phyloP scores from a whole-genome alignment of 352 stramenopile species.

The Stramenopiles sp. region DNA sequence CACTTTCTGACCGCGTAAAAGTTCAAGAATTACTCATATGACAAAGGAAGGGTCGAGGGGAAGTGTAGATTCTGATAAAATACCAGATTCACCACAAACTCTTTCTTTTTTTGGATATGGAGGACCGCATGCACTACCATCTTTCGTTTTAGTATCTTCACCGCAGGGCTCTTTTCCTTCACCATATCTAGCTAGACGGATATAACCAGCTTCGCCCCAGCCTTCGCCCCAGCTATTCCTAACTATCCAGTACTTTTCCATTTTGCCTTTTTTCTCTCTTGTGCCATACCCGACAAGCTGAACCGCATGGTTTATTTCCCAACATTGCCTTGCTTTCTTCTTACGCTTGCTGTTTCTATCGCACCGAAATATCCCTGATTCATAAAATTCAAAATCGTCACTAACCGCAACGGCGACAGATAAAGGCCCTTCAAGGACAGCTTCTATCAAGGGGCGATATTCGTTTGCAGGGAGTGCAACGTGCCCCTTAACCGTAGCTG shows the following conservation, averaged over 20 bases:
- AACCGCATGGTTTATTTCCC: conserved; percentile 21
- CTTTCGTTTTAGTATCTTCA: conserved; percentile 31
- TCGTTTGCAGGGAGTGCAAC: conserved; percentile 35
- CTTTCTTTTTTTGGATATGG: not conserved
- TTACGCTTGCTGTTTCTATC: not conserved
- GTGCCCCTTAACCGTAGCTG: conserved; percentile 20
- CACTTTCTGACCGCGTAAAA: too few relatives aligned
- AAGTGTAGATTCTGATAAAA: not conserved
- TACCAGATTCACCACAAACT: not conserved
- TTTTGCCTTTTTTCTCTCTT: conserved; percentile 3
- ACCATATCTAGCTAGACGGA: conserved; percentile 31
- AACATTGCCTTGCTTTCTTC: not conserved
- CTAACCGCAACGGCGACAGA: conserved; percentile 32
- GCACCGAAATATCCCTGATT: conserved; percentile 33
- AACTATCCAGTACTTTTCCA: conserved; percentile 22
- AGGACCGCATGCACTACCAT: conserved; percentile 32
- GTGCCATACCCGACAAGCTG: conserved; percentile 25
- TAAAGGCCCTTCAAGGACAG: conserved; percentile 37
- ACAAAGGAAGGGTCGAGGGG: not conserved
- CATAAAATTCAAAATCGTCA: conserved; percentile 31
- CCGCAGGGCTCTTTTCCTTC: conserved; percentile 22
- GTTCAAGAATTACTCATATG: too few relatives aligned
- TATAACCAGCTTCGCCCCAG: conserved; percentile 49
- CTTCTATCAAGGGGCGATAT: conserved; percentile 39
- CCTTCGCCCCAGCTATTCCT: conserved; percentile 24